A percentile compares a stretch with the other conserved stretches of the same genome.
These are phyloP conservation scores for Phoma sp. DNA, from an alignment of 2,329 filamentous ascomycete genomes.

Conservation along the genomic window DNA sequence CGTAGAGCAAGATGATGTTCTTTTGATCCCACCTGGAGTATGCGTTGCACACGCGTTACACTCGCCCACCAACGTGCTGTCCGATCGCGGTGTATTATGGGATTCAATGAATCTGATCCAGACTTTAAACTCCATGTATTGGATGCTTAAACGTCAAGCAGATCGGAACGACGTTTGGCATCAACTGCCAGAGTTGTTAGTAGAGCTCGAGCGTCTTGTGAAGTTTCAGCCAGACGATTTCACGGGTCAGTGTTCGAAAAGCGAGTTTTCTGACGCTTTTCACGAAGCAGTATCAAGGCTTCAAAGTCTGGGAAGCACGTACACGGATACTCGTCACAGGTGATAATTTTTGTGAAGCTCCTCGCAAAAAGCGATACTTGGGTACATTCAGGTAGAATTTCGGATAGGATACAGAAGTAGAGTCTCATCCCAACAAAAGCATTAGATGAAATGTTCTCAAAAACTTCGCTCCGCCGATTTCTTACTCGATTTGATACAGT, in stretches of 20 bases:
- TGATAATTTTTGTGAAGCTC: too few relatives aligned
- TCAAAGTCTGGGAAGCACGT: too few relatives aligned
- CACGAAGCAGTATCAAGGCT: background rate
- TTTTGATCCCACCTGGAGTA: background rate
- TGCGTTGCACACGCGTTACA: background rate
- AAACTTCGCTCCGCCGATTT: too few relatives aligned
- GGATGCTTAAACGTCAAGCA: background rate
- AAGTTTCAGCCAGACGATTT: background rate
- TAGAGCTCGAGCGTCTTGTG: background rate
- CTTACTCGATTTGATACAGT: too few relatives aligned
- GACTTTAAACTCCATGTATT: background rate
- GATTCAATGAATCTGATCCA: background rate
- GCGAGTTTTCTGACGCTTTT: background rate
- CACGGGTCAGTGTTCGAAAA: background rate
- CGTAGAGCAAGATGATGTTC: background rate
- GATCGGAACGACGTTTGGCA: background rate
- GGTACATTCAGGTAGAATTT: too few relatives aligned
- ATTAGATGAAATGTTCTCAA: too few relatives aligned
- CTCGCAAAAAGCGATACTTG: too few relatives aligned
- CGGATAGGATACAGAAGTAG: too few relatives aligned
- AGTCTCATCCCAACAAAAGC: too few relatives aligned
- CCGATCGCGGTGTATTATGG: background rate
- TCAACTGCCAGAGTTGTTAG: background rate
- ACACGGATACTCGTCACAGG: too few relatives aligned
- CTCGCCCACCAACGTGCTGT: background rate